phyloP scores from a whole-genome alignment of 1,284 basidiomycete species.

The Ceratorhiza oryzae-sativae region DNA sequence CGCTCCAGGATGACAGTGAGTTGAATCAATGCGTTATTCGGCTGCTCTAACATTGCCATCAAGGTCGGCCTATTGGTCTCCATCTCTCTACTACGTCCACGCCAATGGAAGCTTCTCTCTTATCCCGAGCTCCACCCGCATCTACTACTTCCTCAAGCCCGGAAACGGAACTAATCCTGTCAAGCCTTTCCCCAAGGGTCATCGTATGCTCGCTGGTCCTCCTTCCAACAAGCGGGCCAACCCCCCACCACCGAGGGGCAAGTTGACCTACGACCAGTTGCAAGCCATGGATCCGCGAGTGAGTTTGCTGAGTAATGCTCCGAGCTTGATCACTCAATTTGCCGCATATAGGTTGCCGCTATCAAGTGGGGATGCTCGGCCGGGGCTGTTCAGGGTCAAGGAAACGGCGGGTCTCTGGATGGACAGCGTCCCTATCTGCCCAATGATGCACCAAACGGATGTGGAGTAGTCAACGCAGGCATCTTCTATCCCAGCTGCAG shows the following conservation, averaged over 20 bases:
- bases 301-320: background rate
- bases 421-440: constrained; percentile 36
- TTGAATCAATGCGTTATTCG: background rate
- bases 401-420: constrained; percentile 20
- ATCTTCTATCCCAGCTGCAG: constrained; percentile 32
- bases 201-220: constrained; percentile 18
- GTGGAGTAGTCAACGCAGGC: constrained; percentile 29
- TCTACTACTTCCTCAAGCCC: constrained; percentile 34
- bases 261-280: constrained; percentile 29
- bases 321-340: background rate
- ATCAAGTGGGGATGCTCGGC: constrained; percentile 34
- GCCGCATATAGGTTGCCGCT: constrained; percentile 11
- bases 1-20: constrained; percentile 24
- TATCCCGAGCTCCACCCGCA: background rate
- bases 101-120: background rate
- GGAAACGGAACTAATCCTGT: constrained; percentile 25
- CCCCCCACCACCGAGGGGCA: constrained; percentile 2
- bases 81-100: constrained; percentile 8
- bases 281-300: constrained; percentile 37
- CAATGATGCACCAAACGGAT: constrained; percentile 26
- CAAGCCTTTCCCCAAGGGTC: constrained; percentile 14
- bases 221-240: background rate
- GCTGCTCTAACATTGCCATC: background rate
- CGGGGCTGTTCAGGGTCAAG: constrained; percentile 34
- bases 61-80: constrained; percentile 29